phyloP scores from a whole-genome alignment of 305 asterid species.

The Withania somnifera region DNA sequence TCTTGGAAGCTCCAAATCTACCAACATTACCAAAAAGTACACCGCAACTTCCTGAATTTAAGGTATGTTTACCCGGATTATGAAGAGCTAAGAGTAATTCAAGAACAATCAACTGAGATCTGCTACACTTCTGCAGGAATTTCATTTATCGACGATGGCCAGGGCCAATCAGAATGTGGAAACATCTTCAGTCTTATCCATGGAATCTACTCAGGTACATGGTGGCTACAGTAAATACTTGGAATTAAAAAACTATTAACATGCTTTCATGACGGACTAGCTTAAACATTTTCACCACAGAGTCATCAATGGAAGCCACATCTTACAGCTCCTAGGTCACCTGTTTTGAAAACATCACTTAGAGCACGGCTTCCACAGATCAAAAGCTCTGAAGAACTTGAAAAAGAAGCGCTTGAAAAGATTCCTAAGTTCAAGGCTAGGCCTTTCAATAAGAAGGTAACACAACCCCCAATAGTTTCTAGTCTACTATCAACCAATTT shows the following conservation, averaged over 20 bases:
- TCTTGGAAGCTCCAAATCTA: constrained; percentile 52
- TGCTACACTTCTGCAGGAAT: constrained; percentile 49
- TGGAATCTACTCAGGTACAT: constrained; percentile 43
- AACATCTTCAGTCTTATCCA: constrained; percentile 51
- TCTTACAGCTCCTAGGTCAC: constrained; percentile 80
- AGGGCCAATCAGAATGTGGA: constrained; percentile 67
- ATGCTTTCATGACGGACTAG: neutral
- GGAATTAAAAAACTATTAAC: neutral
- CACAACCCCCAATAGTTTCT: neutral
- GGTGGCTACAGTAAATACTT: neutral
- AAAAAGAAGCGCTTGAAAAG: constrained; percentile 61
- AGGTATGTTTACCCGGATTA: constrained; percentile 28
- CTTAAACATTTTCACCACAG: constrained; percentile 25
- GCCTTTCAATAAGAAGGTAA: constrained; percentile 84
- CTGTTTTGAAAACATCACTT: constrained; percentile 65
- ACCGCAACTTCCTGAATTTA: constrained; percentile 70
- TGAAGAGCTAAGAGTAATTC: neutral
- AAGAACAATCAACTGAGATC: neutral
- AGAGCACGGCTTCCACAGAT: constrained; percentile 75
- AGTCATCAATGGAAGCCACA: constrained; percentile 56
- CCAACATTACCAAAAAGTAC: constrained; percentile 58
- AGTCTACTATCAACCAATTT: neutral
- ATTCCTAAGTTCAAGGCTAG: constrained; percentile 82
- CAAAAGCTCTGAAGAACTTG: constrained; percentile 63
- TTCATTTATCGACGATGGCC: constrained; percentile 79